A percentile compares a stretch with the other conserved stretches of the same genome.
Evolutionary conservation across 2,329 filamentous ascomycete species (phyloP).

Genomic region (Nemania abortiva): DNA sequence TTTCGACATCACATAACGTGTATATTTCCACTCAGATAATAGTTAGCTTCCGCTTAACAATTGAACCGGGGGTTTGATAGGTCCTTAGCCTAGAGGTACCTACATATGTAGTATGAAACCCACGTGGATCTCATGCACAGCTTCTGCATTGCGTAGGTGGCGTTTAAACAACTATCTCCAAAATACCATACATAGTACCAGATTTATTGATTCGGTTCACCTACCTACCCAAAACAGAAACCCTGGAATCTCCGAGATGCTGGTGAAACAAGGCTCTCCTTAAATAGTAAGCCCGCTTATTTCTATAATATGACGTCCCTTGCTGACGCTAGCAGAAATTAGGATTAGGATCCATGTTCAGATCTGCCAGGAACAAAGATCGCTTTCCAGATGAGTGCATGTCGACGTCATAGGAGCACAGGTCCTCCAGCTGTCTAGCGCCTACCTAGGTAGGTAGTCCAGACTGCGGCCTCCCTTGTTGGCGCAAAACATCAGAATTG

Average conservation of each 20-base stretch:
- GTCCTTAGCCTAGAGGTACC: neutral
- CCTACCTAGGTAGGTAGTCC: neutral
- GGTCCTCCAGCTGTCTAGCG: neutral
- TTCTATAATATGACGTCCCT: neutral
- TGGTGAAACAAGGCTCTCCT: neutral
- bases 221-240: neutral
- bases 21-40: too few species aligned
- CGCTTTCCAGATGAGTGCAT: slow-evolving; percentile 4
- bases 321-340: slow-evolving; percentile 7
- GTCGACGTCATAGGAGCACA: slow-evolving; percentile 19
- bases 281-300: neutral
- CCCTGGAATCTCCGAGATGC: neutral
- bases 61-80: neutral
- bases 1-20: neutral
- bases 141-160: slow-evolving; percentile 19
- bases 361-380: slow-evolving; percentile 28
- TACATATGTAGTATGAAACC: neutral
- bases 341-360: slow-evolving; percentile 3
- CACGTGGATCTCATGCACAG: neutral
- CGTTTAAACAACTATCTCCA: neutral
- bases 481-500: neutral
- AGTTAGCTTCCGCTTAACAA: too few species aligned
- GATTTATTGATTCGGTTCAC: neutral
- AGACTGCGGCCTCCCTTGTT: neutral
- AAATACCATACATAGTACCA: too few species aligned